phyloP scores from a whole-genome alignment of 2,329 filamentous ascomycete species.

The Ilyonectria sp. region DNA sequence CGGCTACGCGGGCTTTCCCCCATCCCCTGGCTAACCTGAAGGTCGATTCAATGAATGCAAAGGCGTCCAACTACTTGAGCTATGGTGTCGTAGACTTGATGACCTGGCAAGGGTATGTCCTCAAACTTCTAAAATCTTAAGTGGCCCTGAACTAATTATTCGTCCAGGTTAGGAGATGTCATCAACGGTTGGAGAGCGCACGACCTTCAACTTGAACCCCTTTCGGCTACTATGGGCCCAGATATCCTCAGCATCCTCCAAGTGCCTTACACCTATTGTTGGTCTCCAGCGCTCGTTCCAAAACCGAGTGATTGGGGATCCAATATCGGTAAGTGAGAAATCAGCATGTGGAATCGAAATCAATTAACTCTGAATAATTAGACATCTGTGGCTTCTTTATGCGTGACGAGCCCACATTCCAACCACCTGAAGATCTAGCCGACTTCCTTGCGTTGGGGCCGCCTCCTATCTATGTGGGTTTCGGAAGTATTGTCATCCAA shows the following conservation, averaged over 20 bases:
- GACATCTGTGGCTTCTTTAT: not conserved
- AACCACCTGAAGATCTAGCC: slow-evolving; percentile 57
- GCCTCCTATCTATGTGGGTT: slow-evolving; percentile 78
- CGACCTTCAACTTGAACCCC: slow-evolving; percentile 37
- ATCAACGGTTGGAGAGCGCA: slow-evolving; percentile 79
- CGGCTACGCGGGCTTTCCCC: not conserved
- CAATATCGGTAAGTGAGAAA: slow-evolving; percentile 64
- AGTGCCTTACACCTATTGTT: slow-evolving; percentile 90
- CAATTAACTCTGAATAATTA: not conserved
- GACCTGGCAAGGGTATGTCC: slow-evolving; percentile 23
- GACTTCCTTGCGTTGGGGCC: slow-evolving; percentile 71
- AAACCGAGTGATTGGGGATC: slow-evolving; percentile 73
- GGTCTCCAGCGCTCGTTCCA: slow-evolving; percentile 82
- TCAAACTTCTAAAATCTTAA: not conserved
- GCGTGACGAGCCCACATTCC: not conserved
- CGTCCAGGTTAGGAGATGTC: slow-evolving; percentile 73
- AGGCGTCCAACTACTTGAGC: slow-evolving; percentile 7
- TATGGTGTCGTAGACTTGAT: slow-evolving; percentile 20
- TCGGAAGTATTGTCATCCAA: slow-evolving; percentile 81
- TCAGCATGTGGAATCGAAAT: not conserved
- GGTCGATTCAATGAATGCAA: not conserved
- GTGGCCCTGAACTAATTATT: not conserved
- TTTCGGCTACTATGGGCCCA: not conserved
- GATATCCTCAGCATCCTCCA: slow-evolving; percentile 64
- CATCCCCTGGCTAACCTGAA: slow-evolving; percentile 17